Conservation (phyloP, 2,329 filamentous ascomycete genomes). For the Chaetomiaceae sp. region DNA sequence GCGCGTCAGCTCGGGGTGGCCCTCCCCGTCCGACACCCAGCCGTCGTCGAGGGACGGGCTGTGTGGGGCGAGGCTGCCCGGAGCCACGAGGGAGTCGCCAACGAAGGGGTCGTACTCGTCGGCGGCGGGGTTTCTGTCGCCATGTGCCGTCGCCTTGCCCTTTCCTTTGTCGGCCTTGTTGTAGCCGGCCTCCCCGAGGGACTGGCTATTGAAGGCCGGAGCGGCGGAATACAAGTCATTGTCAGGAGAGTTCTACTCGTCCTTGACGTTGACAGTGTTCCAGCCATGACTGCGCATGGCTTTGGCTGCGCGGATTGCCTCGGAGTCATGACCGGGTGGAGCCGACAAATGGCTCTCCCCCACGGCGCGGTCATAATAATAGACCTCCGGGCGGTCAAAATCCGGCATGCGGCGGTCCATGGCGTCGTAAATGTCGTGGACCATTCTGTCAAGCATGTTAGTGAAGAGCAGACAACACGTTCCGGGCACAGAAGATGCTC, state of each 20-base stretch:
- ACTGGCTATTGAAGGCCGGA: not conserved
- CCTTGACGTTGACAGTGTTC: not conserved
- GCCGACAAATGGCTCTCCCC: not conserved
- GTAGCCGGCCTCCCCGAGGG: not conserved
- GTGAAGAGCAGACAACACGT: not conserved
- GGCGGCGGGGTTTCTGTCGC: not conserved
- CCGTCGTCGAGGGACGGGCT: not conserved
- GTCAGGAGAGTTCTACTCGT: not conserved
- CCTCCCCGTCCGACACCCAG: slow-evolving; percentile 6
- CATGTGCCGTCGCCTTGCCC: not conserved
- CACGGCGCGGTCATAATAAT: not conserved
- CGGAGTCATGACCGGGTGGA: not conserved
- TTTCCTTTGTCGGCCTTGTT: not conserved
- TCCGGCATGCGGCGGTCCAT: not conserved
- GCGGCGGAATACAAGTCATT: not conserved
- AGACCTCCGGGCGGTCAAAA: not conserved
- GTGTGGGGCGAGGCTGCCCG: not conserved
- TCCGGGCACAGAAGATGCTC: too few species aligned
- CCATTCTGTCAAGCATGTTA: not conserved
- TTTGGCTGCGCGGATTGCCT: not conserved
- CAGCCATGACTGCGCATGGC: not conserved
- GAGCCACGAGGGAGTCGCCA: not conserved
- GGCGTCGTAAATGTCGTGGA: not conserved
- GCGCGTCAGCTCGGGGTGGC: slow-evolving; percentile 1
- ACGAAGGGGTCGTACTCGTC: not conserved